These are phyloP conservation scores for Melaleuca alternifolia DNA, from an alignment of 345 rosid species.

Conservation along the genomic window DNA sequence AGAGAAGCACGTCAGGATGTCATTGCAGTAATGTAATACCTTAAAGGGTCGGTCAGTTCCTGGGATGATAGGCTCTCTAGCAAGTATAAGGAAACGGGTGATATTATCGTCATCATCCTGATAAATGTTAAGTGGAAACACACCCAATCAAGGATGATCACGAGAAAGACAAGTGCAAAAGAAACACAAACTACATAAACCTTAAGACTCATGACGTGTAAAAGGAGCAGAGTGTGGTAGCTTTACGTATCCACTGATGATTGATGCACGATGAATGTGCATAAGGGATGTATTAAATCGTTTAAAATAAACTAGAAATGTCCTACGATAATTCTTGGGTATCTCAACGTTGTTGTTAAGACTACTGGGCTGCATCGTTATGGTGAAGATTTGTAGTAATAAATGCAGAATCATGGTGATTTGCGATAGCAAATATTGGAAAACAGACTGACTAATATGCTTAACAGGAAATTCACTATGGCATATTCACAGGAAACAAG, in stretches of 20 bases:
- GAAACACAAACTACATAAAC: not conserved
- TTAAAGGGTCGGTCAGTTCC: slow-evolving; percentile 56
- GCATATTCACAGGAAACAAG: not conserved
- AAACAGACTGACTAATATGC: not conserved
- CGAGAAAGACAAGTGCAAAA: not conserved
- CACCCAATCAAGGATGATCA: not conserved
- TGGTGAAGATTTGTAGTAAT: not conserved
- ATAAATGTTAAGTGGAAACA: not conserved
- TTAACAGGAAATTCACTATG: not conserved
- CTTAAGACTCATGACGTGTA: not conserved
- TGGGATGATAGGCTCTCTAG: slow-evolving; percentile 85
- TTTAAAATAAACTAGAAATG: not conserved
- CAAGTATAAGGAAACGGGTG: slow-evolving; percentile 84
- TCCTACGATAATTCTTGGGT: not conserved
- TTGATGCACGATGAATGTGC: not conserved
- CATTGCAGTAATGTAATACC: slow-evolving; percentile 21
- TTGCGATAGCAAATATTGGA: not conserved
- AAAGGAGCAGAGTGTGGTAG: not conserved
- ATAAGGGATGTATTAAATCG: not conserved
- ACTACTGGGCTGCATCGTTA: not conserved
- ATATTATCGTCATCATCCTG: slow-evolving; percentile 73
- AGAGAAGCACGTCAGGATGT: not conserved
- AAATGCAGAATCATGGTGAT: not conserved
- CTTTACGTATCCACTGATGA: not conserved
- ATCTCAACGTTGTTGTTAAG: not conserved